Conservation (phyloP, 495 filamentous ascomycete species). For the Tuber brumale region DNA sequence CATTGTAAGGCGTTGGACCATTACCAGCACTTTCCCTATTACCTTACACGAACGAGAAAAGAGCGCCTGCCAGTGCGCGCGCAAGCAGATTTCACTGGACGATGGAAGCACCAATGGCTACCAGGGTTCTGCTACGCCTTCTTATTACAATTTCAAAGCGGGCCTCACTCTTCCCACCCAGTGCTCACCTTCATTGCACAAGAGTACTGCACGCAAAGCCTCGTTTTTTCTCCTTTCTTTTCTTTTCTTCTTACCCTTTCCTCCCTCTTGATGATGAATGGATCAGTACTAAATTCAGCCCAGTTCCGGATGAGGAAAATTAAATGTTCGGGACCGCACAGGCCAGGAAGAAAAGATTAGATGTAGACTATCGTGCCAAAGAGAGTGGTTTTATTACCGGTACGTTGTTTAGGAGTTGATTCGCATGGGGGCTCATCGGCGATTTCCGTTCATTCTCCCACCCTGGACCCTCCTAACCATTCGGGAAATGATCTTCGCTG, state of each 20-base stretch:
- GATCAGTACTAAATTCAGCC: not conserved
- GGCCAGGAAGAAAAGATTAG: not conserved
- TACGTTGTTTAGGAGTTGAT: not conserved
- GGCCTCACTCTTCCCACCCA: not conserved
- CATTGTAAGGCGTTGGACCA: slow-evolving; percentile 10
- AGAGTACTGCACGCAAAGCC: not conserved
- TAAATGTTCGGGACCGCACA: not conserved
- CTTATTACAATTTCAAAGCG: not conserved
- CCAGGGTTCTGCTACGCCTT: not conserved
- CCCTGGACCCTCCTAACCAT: not conserved
- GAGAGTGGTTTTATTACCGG: not conserved
- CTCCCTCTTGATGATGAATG: not conserved
- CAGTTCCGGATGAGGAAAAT: slow-evolving; percentile 4
- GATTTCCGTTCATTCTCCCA: not conserved
- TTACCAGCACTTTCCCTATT: not conserved
- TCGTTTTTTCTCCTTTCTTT: not conserved
- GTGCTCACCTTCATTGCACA: not conserved
- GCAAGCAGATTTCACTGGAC: not conserved
- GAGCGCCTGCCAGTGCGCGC: not conserved
- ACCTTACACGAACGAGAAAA: not conserved
- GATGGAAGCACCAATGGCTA: not conserved
- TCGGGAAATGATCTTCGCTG: not conserved
- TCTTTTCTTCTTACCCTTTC: not conserved
- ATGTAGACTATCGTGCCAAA: not conserved
- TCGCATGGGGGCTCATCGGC: not conserved